Base-by-base conservation (phyloP, 805 yeast species). In the Zygoascus bituminiphila region DNA sequence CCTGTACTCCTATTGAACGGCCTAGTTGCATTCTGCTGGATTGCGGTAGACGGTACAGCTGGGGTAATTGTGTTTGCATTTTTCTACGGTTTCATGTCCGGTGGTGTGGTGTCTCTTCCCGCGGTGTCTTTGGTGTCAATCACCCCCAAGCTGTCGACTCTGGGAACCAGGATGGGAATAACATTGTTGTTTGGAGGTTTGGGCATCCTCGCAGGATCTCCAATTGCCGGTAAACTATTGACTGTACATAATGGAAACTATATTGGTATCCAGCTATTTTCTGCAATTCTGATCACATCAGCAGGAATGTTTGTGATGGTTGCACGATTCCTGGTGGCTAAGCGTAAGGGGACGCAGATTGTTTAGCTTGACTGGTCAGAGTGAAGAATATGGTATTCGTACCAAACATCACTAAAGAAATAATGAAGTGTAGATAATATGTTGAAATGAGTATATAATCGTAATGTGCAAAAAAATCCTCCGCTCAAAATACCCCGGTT, bases 161-260 rank as follows among this genome's bases (percentile, higher is more conserved):
- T 60, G 1, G 65, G 67, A 3, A 54, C 62, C 1, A 52, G 66
- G 20, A 81, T 86, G 85, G 87, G 86, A 2, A 49, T 78, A 37
- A 75, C 87, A 1, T 68, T 85, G 29, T 69, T 74, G n/a, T 53
- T 71, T 7, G 81, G 82, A 29, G 75, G 89, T 0, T 70, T 75
- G 55, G 78, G 75, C 2, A 43, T 57, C 15, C 49, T 63, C 7
- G 51, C 52, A 5, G 67, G 66, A 2, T 45, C 59, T 22, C 67
- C 67, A 14, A 54, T 62, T 15, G 64, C 62, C 2, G 66, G 66
- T 5, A 61, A 62, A 1, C 50, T 63, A 10, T 39, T 58, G 7
- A 48, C 48, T 24, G 24, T 31, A 4, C 39, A 42, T 22, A 38
- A 51, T 14, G 58, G 60, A 9, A 47, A 49, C n/a, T 57, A 48